Evolutionary conservation across 495 filamentous ascomycete genomes (phyloP), one percentile per base, ranked within the genome.

Genomic region (Schizothecium vesticola): DNA sequence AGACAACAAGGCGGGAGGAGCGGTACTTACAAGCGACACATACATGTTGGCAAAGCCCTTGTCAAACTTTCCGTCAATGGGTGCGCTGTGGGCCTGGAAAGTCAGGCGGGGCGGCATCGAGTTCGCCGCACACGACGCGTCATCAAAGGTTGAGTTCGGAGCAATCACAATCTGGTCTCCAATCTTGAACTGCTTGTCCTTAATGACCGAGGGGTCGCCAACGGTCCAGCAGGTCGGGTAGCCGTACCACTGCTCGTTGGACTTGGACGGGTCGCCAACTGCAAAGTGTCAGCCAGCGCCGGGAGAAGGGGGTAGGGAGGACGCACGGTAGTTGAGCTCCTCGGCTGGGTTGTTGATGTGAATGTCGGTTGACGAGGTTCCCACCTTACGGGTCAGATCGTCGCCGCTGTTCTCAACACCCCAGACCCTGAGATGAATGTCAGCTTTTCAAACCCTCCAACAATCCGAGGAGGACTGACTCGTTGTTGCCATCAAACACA

Each of bases 331-430:
- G 75, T 92, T 92, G 70, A 92, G 74, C 74, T 92, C 88, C 74
- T 91, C 89, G 9, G 86, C 89, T 0, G 89, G 89, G 73, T 91
- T 92, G 70, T 90, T 81, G 61, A 84, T 76, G 72, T 90, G 88
- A 51, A 90, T 84, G 67, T 90, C 87, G 22, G 79, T 67, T 3
- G 83, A 81, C 51, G 83, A 72, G 25, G 88, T 79, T 56, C 73
- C 75, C 19, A 71, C 68, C 0, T 71, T 76, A n/a, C 89, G 80
- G 57, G 71, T 76, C 61, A 90, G 81, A n/a, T 89, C 67, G 73
- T 91, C 87, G 0, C 83, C 87, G 22, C 83, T 86, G 72, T 91
- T 90, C 76, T 91, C 89, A 13, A 90, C 89, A 6, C 82, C 84
- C 79, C 67, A 69, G 67, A 69, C 67, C 61, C 61, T 64, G n/a